phyloP scores from a whole-genome alignment of 73 alveolate genomes.

The Blepharisma stoltei region DNA sequence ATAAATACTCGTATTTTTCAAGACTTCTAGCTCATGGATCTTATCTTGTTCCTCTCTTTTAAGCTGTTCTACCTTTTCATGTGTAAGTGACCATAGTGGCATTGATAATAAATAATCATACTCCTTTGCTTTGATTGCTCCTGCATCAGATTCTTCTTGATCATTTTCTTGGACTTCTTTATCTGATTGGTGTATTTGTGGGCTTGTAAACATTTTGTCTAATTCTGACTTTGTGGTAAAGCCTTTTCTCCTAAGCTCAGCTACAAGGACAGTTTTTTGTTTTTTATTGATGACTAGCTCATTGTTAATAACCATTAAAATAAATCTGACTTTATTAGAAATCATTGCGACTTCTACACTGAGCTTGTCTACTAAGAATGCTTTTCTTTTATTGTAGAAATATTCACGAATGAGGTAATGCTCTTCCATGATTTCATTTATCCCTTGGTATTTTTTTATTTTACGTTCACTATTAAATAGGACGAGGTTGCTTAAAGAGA shows the following conservation, averaged over 20 bases:
- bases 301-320: slow-evolving; percentile 68
- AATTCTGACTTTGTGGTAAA: slow-evolving; percentile 45
- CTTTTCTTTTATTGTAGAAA: slow-evolving; percentile 91
- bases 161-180: slow-evolving; percentile 43
- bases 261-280: slow-evolving; percentile 62
- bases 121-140: slow-evolving; percentile 38
- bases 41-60: slow-evolving; percentile 60
- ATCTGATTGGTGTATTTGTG: slow-evolving; percentile 43
- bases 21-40: slow-evolving; percentile 58
- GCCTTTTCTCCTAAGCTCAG: slow-evolving; percentile 50
- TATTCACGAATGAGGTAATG: slow-evolving; percentile 75
- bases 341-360: slow-evolving; percentile 89
- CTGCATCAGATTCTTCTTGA: slow-evolving; percentile 37
- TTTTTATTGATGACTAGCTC: slow-evolving; percentile 59
- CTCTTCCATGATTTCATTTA: slow-evolving; percentile 82
- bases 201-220: slow-evolving; percentile 46
- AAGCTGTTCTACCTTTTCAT: slow-evolving; percentile 85
- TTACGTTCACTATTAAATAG: slow-evolving; percentile 74
- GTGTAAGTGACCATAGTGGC: slow-evolving; percentile 91
- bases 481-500: slow-evolving; percentile 80
- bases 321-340: slow-evolving; percentile 88
- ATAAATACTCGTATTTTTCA: slow-evolving; percentile 51
- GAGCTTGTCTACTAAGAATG: slow-evolving; percentile 84
- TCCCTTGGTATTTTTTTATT: slow-evolving; percentile 68
- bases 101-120: slow-evolving; percentile 92